Evolutionary conservation across 2,329 filamentous ascomycete species (phyloP), one percentile per base, ranked within the genome.

Genomic region (Nectriaceae sp.): DNA sequence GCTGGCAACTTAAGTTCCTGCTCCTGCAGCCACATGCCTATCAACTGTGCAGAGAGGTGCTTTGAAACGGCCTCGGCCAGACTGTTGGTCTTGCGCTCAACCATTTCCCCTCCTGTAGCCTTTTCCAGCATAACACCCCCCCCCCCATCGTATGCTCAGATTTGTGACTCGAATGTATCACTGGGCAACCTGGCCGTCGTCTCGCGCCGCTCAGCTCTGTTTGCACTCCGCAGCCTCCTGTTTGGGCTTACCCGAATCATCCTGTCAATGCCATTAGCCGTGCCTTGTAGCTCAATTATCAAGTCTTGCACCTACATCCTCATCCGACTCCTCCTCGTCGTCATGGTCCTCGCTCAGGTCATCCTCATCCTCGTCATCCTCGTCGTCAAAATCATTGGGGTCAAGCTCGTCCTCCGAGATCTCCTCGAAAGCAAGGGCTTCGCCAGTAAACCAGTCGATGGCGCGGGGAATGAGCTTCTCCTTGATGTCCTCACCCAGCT

Each of bases 391-490:
- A 56, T 90, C 89, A 54, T 87, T 89, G 63, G 87, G 88, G 47
- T 92, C 88, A 55, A 91, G 78, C 53, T 93, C 91, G 46, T 96
- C 88, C 42, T 83, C 83, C 33, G 93, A 88, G 52, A 96, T 74
- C 70, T 97, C 93, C 79, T 99, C 94, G 63, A 90, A 99, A 62
- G 94, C 92, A 56, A 99, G 85, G 60, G 94, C 94, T 76, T 99
- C 94, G 49, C 94, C 94, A 44, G 94, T 99, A 73, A 99, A 99
- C 94, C 94, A 99, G 75, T 99, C 94, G 64, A 99, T 94, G 49
- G 95, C 94, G 61, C 93, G 91, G 57, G 94, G 94, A 62, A 99
- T 99, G 58, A 99, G 83, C 79, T 99, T 99, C 83, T 99, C 94
- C 79, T 99, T 99, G 77, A 99, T 97, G 69, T 99, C 94, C 78